Evolutionary conservation across 1,139 yeast species (phyloP).

Genomic region (Chernovozyma aurita): DNA sequence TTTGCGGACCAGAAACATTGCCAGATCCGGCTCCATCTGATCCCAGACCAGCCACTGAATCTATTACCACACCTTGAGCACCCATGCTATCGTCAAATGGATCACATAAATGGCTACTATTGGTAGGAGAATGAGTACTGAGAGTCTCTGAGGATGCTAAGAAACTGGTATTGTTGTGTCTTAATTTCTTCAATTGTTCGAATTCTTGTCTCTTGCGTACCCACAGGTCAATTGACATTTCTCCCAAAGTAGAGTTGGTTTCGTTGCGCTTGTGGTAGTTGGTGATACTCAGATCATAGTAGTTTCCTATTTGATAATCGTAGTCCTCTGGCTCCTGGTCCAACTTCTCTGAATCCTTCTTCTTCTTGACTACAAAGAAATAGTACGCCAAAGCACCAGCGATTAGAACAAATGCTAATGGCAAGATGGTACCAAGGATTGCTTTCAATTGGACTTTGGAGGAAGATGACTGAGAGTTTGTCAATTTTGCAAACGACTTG

Average conservation of each 20-base stretch:
- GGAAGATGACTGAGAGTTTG: not conserved
- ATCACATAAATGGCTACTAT: conserved; percentile 1
- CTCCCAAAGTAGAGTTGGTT: conserved; percentile 35
- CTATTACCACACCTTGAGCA: too few relatives aligned
- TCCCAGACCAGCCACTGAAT: not conserved
- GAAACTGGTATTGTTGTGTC: conserved; percentile 16
- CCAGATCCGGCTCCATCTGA: conserved; percentile 1
- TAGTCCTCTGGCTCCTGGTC: conserved; percentile 24
- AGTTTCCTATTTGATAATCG: conserved; percentile 34
- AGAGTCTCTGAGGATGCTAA: conserved; percentile 30
- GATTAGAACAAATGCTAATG: conserved; percentile 20
- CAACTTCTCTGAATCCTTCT: conserved; percentile 13
- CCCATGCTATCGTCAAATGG: conserved; percentile 1
- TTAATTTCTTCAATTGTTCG: conserved; percentile 21
- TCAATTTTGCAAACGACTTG: conserved; percentile 1
- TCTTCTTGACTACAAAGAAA: conserved; percentile 17
- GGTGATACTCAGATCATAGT: conserved; percentile 12
- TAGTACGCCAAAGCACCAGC: conserved; percentile 15
- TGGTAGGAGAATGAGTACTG: conserved; percentile 9
- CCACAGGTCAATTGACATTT: conserved; percentile 46
- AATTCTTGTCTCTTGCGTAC: conserved; percentile 46
- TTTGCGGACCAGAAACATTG: not conserved
- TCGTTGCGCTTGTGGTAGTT: conserved; percentile 22
- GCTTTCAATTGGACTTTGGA: conserved; percentile 18
- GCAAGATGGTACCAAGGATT: conserved; percentile 34